Base-by-base conservation (phyloP, 495 filamentous ascomycete species). In the Lasiosphaeris hirsuta region DNA sequence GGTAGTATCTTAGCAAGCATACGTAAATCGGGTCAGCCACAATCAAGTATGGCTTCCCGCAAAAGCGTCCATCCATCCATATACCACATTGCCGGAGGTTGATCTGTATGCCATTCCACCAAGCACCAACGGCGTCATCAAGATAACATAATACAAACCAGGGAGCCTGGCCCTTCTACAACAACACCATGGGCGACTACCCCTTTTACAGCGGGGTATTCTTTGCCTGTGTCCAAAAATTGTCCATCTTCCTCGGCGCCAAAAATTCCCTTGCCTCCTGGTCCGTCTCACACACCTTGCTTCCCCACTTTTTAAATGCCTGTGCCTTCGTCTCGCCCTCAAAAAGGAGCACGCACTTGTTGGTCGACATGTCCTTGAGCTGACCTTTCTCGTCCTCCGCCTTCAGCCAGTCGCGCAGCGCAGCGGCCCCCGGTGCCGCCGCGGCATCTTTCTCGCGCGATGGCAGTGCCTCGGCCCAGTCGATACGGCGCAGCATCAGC, bases 171-270 rank as follows among this genome's bases (percentile, higher is more conserved):
- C 5, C 23, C 23, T 30, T 30, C 5, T 30, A 30, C 23, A 30
- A 30, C 23, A 30, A 30, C 5, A 30, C 5, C 5, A 5, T 30
- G 23, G 23, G 23, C 23, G 23, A 30, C 23, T 30, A 30, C 23
- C 23, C 23, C 23, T 41, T 41, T 55, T 39, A 52, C 19, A 44
- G 41, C 39, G 59, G 60, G 14, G 60, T 68, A 56, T 63, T 69
- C 83, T 96, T 97, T 3, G 92, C 94, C 68, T 92, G 75, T n/a
- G 86, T 87, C 94, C 94, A 99, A 65, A 97, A 92, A 63, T 85
- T 95, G 69, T 97, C 94, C 84, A 97, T 87, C 75, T 96, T 97
- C 7, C 82, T 80, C 61, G 88, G 82, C 3, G 83, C 73, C 60
- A 99, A 69, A 36, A 85, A 80, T 59, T 96, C 90, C 72, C 88